A percentile compares a stretch with the other conserved stretches of the same genome.
These are phyloP conservation scores for Galerina sulciceps DNA, from an alignment of 768 basidiomycete genomes.

Conservation along the genomic window DNA sequence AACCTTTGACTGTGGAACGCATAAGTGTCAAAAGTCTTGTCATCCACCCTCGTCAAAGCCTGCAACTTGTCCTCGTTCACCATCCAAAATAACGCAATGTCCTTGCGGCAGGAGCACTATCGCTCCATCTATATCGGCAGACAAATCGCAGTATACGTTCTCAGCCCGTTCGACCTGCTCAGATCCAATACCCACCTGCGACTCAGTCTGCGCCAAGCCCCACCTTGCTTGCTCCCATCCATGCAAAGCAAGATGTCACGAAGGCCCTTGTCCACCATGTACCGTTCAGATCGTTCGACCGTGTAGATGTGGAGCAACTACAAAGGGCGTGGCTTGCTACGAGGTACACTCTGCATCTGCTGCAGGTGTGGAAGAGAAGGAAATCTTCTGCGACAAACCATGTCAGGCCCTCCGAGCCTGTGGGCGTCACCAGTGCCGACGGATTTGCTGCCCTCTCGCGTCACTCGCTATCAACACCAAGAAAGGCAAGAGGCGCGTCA, in stretches of 20 bases:
- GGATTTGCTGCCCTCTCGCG: conserved; percentile 90
- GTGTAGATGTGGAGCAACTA: conserved; percentile 86
- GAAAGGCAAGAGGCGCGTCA: conserved; percentile 65
- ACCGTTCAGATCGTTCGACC: conserved; percentile 67
- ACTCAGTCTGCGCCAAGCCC: conserved; percentile 64
- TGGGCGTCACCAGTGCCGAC: conserved; percentile 83
- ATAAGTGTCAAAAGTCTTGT: conserved; percentile 74
- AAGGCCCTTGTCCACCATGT: conserved; percentile 83
- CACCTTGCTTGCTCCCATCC: conserved; percentile 72
- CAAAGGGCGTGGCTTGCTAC: conserved; percentile 57
- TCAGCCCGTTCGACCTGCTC: conserved; percentile 59
- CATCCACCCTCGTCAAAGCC: conserved; percentile 71
- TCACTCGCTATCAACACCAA: conserved; percentile 50
- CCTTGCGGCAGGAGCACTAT: conserved; percentile 79
- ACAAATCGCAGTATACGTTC: conserved; percentile 34
- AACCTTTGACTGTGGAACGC: conserved; percentile 76
- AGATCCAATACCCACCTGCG: conserved; percentile 83
- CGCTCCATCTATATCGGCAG: conserved; percentile 34
- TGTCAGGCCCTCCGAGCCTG: conserved; percentile 83
- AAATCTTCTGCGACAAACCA: conserved; percentile 79
- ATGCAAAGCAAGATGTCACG: conserved; percentile 76
- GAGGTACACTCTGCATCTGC: conserved; percentile 40
- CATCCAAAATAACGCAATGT: conserved; percentile 68
- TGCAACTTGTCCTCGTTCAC: conserved; percentile 74
- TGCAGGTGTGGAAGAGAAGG: conserved; percentile 37